Base-by-base conservation (phyloP, 1,139 yeast species). In the Suzukiozyma palmioleophila region DNA sequence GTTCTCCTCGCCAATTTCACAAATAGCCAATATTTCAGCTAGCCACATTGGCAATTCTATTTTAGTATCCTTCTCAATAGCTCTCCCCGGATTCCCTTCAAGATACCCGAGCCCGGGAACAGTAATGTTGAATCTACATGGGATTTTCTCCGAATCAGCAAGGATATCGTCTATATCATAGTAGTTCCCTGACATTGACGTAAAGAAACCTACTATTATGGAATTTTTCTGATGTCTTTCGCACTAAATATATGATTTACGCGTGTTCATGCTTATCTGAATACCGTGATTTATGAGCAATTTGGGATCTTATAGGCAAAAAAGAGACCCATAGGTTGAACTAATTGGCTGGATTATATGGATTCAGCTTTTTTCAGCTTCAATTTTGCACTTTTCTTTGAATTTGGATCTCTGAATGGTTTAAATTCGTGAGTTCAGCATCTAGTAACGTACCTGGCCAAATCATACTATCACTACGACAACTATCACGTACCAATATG, bases 11-110 rank as follows among this genome's bases (percentile, higher is more conserved):
- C 57, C 56, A 30, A 58, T 64, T 12, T 67, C 69, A 32, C 77
- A 72, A 30, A 73, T 68, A 1, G 95, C 96, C 32, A 92, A 63
- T 3, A 85, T 75, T 47, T 81, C 82, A 0, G 96, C 95, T 35
- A 92, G 63, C 98, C 98, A 92, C 26, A 89, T 60, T 1, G 98
- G 97, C 32, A 92, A 68, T 43, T 86, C 94, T 4, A 88, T 57
- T 52, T 81, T 81, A 2, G 95, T 73, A 33, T 81, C 83, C 50
- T 79, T 73, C 41, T 69, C 65, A 13, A 86, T 73, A 46, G 79
- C 69, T 45, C 77, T 74, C 0, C 86, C 89, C 0, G 88, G 86
- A 43, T 83, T 81, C 5, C 92, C 94, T 51, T 85, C 90, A n/a
- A 90, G 68, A 54, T 84, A 88, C 3, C 96, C 97, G 18, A 90